Percentiles rank a stretch among this genome's conserved stretches.
Conservation (phyloP, 2,329 filamentous ascomycete species). For the Fusarium ambrosium region DNA sequence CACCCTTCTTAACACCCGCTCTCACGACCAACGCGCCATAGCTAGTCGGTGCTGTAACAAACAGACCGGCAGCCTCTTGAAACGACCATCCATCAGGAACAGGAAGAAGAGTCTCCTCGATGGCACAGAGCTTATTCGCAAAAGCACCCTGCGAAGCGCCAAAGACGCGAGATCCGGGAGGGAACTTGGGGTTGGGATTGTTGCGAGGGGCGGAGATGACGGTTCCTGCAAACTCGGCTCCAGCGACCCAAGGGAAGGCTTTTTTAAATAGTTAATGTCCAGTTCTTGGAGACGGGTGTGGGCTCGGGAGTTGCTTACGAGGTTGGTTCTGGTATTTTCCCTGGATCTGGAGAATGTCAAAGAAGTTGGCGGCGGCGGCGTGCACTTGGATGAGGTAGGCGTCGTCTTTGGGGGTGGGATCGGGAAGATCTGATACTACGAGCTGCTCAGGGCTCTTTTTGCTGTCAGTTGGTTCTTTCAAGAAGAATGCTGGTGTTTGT, state of each 20-base stretch:
- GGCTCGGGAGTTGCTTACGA: conserved; percentile 55
- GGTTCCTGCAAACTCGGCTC: conserved; percentile 87
- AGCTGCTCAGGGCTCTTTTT: conserved; percentile 82
- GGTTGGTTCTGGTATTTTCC: conserved; percentile 97
- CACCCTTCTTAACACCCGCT: conserved; percentile 81
- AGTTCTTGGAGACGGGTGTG: not conserved
- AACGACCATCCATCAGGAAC: conserved; percentile 87
- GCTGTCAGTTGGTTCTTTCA: not conserved
- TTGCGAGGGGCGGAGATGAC: conserved; percentile 75
- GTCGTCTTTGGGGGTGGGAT: conserved; percentile 76
- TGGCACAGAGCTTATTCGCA: conserved; percentile 78
- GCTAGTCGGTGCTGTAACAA: conserved; percentile 91
- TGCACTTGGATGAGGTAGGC: conserved; percentile 91
- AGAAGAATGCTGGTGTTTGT: not conserved
- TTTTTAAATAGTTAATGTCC: conserved; percentile 37
- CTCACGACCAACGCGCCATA: conserved; percentile 87
- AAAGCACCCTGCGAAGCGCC: conserved; percentile 90
- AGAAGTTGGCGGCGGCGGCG: conserved; percentile 94
- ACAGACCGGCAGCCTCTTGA: conserved; percentile 87
- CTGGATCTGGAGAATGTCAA: conserved; percentile 94
- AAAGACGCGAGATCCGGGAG: conserved; percentile 86
- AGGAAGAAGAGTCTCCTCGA: conserved; percentile 76
- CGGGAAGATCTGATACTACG: conserved; percentile 78
- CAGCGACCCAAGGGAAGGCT: conserved; percentile 88
- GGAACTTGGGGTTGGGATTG: conserved; percentile 70